A percentile compares a stretch with the other conserved stretches of the same genome.
Evolutionary conservation across 2,329 filamentous ascomycete genomes (phyloP).

Genomic region (Tolypocladium album): DNA sequence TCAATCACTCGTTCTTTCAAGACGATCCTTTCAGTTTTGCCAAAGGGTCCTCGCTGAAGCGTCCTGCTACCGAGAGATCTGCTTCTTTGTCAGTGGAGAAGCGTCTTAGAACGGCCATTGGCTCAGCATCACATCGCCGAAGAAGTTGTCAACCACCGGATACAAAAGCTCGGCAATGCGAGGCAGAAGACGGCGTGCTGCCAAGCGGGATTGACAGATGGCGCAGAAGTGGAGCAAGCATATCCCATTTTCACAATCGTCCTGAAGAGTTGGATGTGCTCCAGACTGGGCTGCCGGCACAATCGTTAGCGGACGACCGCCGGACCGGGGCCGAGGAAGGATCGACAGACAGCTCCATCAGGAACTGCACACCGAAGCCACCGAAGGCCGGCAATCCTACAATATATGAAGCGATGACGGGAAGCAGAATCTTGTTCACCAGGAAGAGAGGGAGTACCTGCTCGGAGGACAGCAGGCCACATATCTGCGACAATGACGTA

Average conservation of each 20-base stretch:
- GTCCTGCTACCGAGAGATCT: neutral
- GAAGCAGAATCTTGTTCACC: constrained; percentile 5
- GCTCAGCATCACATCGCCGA: constrained; percentile 13
- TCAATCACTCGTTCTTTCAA: constrained; percentile 10
- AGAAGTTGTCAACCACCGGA: constrained; percentile 11
- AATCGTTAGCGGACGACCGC: neutral
- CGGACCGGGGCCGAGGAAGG: neutral
- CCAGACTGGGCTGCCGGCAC: neutral
- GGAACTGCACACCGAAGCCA: constrained; percentile 7
- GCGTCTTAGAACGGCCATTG: constrained; percentile 12
- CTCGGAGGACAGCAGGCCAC: constrained; percentile 21
- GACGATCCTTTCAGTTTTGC: constrained; percentile 11
- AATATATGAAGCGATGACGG: constrained; percentile 14
- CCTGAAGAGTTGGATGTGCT: neutral
- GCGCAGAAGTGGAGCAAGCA: constrained; percentile 13
- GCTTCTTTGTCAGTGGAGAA: constrained; percentile 4
- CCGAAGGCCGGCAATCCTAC: constrained; percentile 8
- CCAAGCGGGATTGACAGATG: constrained; percentile 17
- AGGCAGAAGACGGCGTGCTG: constrained; percentile 7
- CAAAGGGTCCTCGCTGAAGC: neutral
- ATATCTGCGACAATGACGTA: constrained; percentile 17
- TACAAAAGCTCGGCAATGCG: constrained; percentile 1
- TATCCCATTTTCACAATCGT: constrained; percentile 12
- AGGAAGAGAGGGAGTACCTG: constrained; percentile 12
- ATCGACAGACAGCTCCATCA: constrained; percentile 12